These are phyloP conservation scores for Suhomyces atakaporum DNA, from an alignment of 1,139 yeast species.

Conservation along the genomic window DNA sequence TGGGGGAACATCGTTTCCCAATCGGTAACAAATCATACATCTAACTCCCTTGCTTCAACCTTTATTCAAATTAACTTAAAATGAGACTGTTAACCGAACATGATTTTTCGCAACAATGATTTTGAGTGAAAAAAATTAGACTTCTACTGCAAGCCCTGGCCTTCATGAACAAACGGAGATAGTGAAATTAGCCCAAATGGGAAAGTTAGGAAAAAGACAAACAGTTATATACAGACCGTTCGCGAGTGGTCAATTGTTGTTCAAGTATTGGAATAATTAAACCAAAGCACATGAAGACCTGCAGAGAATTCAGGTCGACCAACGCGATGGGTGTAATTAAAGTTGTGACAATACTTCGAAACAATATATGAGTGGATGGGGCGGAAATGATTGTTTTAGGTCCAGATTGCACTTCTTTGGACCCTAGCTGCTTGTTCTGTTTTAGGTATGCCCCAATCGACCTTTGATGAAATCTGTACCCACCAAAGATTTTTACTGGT, in stretches of 20 bases:
- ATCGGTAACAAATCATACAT: slow-evolving; percentile 3
- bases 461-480: no score
- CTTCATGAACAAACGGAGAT: slow-evolving; percentile 2
- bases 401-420: no score
- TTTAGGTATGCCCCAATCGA: no score
- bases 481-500: no score
- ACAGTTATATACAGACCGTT: slow-evolving; percentile 3
- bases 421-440: no score
- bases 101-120: slow-evolving; percentile 8
- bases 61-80: background rate
- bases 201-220: background rate
- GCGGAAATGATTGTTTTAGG: background rate
- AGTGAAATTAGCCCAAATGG: slow-evolving; percentile 5
- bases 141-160: slow-evolving; percentile 2
- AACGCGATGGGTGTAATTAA: background rate
- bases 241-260: slow-evolving; percentile 1
- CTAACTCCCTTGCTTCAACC: background rate
- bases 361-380: background rate
- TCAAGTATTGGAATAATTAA: background rate
- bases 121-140: background rate
- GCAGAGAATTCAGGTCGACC: slow-evolving; percentile 1
- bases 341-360: background rate
- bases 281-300: slow-evolving; percentile 1
- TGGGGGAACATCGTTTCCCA: slow-evolving; percentile 7
- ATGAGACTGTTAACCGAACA: background rate